Evolutionary conservation across 257 asterid genomes (phyloP), one percentile per base, ranked within the genome.

Genomic region (Echium plantagineum): DNA sequence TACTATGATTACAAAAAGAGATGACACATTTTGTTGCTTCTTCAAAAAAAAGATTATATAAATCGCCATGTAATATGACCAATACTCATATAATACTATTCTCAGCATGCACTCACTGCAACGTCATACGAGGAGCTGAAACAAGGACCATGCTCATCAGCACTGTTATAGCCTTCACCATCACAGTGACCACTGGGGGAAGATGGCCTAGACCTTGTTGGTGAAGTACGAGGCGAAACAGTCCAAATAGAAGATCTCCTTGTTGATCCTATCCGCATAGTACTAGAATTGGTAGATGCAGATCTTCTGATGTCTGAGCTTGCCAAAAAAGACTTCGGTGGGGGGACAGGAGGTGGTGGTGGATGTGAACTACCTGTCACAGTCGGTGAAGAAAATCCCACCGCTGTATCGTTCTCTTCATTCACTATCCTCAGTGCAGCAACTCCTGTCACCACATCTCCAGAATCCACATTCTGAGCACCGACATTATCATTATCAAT

Each of bases 271-370:
- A 71, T 63, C 56, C 89, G 69, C 55, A 53, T 63, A 55, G 80
- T 68, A 78, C 66, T 82, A 62, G 95, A 75, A 64, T 79, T 75
- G 15, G 72, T 67, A 21, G 77, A 69, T 61, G 80, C 52, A 73
- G 68, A 66, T 75, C 84, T 84, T 74, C 94, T 68, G 57, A 78
- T 58, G 63, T 54, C 75, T 15, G 75, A 75, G 79, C 74, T 81
- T 62, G 64, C 10, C 19, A 82, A 69, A 66, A 80, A 77, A 53
- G 85, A 85, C 80, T 75, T 93, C 20, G 96, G 97, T 64, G 99
- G 97, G 28, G 99, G 99, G 55, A 83, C 77, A 47, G 98, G 97
- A 35, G 99, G 99, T 0, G 99, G 99, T 3, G 99, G 99, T 3
- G 99, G 99, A 77, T 73, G 74, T 21, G 95, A 78, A 73, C 84